Evolutionary conservation across 192 early-diverging fungal genomes (phyloP).

Genomic region (Coemansia sp.): DNA sequence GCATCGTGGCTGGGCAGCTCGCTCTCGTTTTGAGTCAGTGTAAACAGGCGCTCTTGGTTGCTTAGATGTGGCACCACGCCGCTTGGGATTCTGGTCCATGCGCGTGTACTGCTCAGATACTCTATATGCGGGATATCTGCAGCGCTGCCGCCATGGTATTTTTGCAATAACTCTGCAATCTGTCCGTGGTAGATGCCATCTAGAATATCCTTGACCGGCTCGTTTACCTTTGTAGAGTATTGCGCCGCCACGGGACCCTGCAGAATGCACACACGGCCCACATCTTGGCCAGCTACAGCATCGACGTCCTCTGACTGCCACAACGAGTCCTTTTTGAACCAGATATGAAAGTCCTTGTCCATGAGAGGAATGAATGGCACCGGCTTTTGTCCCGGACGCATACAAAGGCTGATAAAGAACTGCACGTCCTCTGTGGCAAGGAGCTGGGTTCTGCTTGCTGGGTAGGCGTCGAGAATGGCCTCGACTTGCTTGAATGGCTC

Average conservation of each 20-base stretch:
- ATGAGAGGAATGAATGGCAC: conserved; percentile 84
- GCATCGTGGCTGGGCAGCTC: conserved; percentile 21
- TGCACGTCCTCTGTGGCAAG: conserved; percentile 5
- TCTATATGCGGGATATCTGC: conserved; percentile 68
- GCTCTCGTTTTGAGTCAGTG: not conserved
- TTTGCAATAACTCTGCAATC: conserved; percentile 63
- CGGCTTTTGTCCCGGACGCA: conserved; percentile 73
- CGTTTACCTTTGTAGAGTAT: conserved; percentile 66
- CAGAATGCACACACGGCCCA: conserved; percentile 78
- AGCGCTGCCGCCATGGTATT: conserved; percentile 63
- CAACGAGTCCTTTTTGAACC: conserved; percentile 94
- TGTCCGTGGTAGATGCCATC: conserved; percentile 76
- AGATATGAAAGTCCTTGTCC: conserved; percentile 87
- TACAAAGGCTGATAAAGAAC: conserved; percentile 6
- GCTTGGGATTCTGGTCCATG: not conserved
- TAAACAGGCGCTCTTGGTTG: conserved; percentile 1
- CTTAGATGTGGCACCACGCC: not conserved
- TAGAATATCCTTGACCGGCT: conserved; percentile 79
- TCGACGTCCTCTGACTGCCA: conserved; percentile 89
- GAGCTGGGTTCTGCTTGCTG: conserved; percentile 6
- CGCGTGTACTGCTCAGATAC: conserved; percentile 55
- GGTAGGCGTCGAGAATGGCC: conserved; percentile 11
- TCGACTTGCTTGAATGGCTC: conserved; percentile 32
- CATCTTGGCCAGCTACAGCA: conserved; percentile 80
- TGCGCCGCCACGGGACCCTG: conserved; percentile 79